These are phyloP conservation scores for Colletotrichum tamarilloi DNA, from an alignment of 2,329 filamentous ascomycete genomes.

Conservation along the genomic window DNA sequence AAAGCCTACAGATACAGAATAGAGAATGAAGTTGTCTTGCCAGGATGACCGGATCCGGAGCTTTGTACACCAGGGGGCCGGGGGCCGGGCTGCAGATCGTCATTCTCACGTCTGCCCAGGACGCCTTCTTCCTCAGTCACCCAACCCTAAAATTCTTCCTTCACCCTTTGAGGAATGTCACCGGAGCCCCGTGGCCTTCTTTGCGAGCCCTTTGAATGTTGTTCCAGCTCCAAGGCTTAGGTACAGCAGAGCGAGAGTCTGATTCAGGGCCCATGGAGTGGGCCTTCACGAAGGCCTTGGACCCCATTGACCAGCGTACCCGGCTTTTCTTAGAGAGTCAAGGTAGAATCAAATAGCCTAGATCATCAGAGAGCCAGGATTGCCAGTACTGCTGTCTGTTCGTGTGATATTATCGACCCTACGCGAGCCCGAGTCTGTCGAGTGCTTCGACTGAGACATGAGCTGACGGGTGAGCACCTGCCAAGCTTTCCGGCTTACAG, in stretches of 20 bases:
- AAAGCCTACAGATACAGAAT: background rate
- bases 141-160: background rate
- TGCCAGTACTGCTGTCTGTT: too few relatives aligned
- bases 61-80: background rate
- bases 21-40: background rate
- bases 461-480: background rate
- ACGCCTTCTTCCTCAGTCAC: background rate
- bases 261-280: too few relatives aligned
- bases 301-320: too few relatives aligned
- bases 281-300: too few relatives aligned
- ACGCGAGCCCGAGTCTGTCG: background rate
- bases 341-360: too few relatives aligned
- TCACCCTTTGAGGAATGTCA: background rate
- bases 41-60: background rate
- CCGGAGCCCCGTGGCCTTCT: too few relatives aligned
- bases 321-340: too few relatives aligned
- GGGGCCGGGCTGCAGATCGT: background rate
- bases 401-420: too few relatives aligned
- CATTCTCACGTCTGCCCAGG: conserved; percentile 10
- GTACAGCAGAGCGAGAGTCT: too few relatives aligned
- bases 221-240: background rate
- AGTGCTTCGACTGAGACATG: background rate
- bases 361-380: too few relatives aligned
- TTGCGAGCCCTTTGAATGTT: too few relatives aligned
- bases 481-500: background rate